Base-by-base conservation (phyloP, 164 flowering plant species). In the Kalanchoe fedtschenkoi region DNA sequence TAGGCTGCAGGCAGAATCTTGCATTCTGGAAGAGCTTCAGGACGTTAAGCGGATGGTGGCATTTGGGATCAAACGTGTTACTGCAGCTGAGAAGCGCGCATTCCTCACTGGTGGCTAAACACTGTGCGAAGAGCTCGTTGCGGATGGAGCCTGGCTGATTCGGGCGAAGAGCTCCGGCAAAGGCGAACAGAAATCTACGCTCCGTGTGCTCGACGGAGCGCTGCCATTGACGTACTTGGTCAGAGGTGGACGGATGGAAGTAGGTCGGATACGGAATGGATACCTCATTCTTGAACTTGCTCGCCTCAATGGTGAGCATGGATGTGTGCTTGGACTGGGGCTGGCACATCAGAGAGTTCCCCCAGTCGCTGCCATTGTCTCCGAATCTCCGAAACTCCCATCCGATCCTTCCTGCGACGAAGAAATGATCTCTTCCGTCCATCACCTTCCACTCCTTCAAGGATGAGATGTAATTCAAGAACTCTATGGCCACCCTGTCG, bases 241-340 rank as follows among this genome's bases (percentile, higher is more conserved):
- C 21, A 3, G 61, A 66, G 1, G 15, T 75, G 2, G 71, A 56
- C 1, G 81, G 85, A 66, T 81, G 85, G 43, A 81, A 81, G 28
- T 77, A 77, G 0, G 83, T 76, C 0, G 85, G 85, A 37, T 81
- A 79, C 0, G 85, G 85, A 1, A 81, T 69, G 0, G 71, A 76
- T 22, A 75, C 62, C 5, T 78, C 82, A 8, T 64, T 69, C 34
- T 62, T 58, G 72, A 76, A 71, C 0, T 62, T 66, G 21, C 71
- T 75, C 1, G 81, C 58, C 39, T 81, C 85, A 4, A 81, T 69
- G 0, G 69, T n/a, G 5, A 81, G 38, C 62, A 75, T 69, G 3
- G 82, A 70, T 75, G 71, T 68, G 71, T 77, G 73, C 57, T 66
- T 62, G 0, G 65, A 21, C 47, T 67, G 71, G 0, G 83, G 79